Conservation (phyloP, 2,329 filamentous ascomycete genomes). For the Aspergillus sp. region DNA sequence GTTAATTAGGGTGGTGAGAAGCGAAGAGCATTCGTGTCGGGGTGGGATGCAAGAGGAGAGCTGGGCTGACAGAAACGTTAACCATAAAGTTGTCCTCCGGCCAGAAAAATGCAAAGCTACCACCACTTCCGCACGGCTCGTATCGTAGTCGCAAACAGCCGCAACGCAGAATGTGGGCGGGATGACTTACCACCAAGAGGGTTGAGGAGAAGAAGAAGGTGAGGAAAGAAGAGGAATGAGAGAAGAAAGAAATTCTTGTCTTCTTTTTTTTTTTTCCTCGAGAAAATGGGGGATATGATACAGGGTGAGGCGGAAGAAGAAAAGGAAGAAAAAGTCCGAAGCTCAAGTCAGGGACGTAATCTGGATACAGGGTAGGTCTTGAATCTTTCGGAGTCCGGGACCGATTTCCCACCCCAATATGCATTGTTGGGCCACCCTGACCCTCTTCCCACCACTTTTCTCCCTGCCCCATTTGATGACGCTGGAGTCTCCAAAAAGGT, state of each 20-base stretch:
- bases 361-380: constrained; percentile 3
- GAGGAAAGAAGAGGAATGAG: neutral
- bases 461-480: neutral
- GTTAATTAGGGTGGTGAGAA: neutral
- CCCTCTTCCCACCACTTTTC: constrained; percentile 18
- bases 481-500: neutral
- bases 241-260: constrained; percentile 1
- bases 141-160: constrained; percentile 7
- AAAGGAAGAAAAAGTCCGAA: constrained; percentile 9
- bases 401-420: constrained; percentile 11
- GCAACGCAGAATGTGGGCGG: neutral
- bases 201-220: neutral
- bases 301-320: neutral
- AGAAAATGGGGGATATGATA: constrained; percentile 3
- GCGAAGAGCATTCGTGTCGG: neutral
- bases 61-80: constrained; percentile 4
- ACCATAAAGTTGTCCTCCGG: neutral
- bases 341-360: neutral
- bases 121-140: too few species aligned
- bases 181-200: constrained; percentile 9
- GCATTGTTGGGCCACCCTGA: constrained; percentile 16
- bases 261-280: neutral
- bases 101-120: neutral
- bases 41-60: neutral
- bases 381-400: constrained; percentile 4